Evolutionary conservation across 768 basidiomycete species (phyloP).

Genomic region (Austroboletus eburneus): DNA sequence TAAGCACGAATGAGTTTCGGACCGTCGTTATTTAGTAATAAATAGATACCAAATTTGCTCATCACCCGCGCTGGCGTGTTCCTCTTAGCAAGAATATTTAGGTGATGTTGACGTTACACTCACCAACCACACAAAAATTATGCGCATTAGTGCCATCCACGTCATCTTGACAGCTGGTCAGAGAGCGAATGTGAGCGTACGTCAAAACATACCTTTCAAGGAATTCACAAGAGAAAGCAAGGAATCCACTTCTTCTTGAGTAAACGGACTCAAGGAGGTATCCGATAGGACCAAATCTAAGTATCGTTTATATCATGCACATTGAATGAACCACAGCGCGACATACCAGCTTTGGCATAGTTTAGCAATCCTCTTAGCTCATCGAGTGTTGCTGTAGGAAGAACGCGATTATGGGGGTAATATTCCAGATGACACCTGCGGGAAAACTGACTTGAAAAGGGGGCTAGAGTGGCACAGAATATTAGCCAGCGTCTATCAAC

Average conservation of each 20-base stretch:
- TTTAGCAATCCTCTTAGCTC: background rate
- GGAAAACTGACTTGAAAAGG: background rate
- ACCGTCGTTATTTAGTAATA: background rate
- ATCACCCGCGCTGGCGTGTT: background rate
- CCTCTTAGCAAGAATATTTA: background rate
- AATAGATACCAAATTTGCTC: background rate
- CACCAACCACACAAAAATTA: background rate
- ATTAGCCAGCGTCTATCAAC: background rate
- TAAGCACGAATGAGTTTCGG: background rate
- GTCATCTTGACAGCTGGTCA: background rate
- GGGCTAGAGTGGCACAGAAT: background rate
- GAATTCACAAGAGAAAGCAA: slow-evolving; percentile 28
- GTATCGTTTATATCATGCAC: too few relatives aligned
- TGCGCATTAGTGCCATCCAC: background rate
- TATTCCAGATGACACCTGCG: background rate
- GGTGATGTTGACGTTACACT: background rate
- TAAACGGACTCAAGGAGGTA: slow-evolving; percentile 36
- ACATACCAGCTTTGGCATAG: slow-evolving; percentile 3
- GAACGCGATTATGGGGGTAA: background rate
- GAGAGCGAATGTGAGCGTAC: background rate
- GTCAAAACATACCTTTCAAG: background rate
- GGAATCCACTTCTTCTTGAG: slow-evolving; percentile 32
- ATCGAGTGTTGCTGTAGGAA: background rate
- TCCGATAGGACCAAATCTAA: slow-evolving; percentile 39
- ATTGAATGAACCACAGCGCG: too few relatives aligned